These are phyloP conservation scores for Novymonas esmeraldas DNA, from an alignment of 208 protist genomes.

Conservation along the genomic window DNA sequence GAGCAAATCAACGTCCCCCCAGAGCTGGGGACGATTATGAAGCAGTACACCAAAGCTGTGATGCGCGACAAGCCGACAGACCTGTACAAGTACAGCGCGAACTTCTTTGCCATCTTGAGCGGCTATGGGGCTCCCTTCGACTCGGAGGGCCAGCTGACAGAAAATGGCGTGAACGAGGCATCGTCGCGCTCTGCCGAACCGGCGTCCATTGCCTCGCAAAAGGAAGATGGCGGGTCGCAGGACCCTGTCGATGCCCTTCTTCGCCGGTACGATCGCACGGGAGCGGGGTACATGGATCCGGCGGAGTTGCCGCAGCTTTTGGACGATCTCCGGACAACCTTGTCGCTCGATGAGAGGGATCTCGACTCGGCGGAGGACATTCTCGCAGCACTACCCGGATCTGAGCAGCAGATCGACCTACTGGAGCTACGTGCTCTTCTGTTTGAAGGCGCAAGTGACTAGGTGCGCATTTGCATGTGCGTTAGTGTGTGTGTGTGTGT, in stretches of 20 bases:
- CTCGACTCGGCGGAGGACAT: constrained; percentile 55
- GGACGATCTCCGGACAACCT: constrained; percentile 45
- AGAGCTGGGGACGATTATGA: constrained; percentile 91
- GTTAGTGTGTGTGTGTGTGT: neutral
- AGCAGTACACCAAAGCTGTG: constrained; percentile 93
- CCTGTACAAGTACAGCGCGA: constrained; percentile 93
- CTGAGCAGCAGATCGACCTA: constrained; percentile 60
- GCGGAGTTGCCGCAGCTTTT: constrained; percentile 59
- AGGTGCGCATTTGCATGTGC: neutral
- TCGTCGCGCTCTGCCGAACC: neutral
- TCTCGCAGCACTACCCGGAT: constrained; percentile 32
- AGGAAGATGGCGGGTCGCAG: constrained; percentile 22
- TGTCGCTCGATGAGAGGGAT: constrained; percentile 59
- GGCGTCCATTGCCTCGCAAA: neutral
- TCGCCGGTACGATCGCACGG: constrained; percentile 52
- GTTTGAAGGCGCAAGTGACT: constrained; percentile 40
- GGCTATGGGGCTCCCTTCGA: constrained; percentile 78
- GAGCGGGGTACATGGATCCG: constrained; percentile 42
- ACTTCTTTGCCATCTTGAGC: constrained; percentile 90
- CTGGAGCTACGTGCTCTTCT: constrained; percentile 72
- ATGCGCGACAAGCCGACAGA: constrained; percentile 82
- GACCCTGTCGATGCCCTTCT: constrained; percentile 63
- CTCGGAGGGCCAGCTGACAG: constrained; percentile 69
- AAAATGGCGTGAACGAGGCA: constrained; percentile 15
- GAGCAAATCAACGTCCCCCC: constrained; percentile 90